Evolutionary conservation across 164 flowering plant species (phyloP).

Genomic region (Saururus chinensis): DNA sequence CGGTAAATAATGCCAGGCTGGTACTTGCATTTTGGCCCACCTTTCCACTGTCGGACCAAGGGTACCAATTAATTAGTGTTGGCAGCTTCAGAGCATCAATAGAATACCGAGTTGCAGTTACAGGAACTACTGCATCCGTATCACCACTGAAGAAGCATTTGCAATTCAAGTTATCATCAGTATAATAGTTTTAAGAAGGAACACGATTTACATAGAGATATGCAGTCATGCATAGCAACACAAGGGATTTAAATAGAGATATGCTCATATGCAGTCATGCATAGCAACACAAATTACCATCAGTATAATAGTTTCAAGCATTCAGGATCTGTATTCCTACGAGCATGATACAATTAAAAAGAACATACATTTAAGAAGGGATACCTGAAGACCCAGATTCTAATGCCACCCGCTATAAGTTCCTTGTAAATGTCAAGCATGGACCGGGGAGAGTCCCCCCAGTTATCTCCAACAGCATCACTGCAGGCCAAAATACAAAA

Average conservation of each 20-base stretch:
- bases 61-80: conserved; percentile 64
- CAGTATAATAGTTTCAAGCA: neutral
- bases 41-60: conserved; percentile 85
- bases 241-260: neutral
- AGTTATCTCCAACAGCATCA: conserved; percentile 57
- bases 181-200: no score
- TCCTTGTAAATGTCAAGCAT: conserved; percentile 88
- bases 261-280: no score
- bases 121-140: conserved; percentile 89
- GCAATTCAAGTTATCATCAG: neutral
- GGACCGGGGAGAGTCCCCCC: conserved; percentile 80
- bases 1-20: neutral
- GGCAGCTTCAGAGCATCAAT: conserved; percentile 79
- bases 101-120: conserved; percentile 85
- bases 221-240: no score
- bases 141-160: conserved; percentile 60
- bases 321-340: neutral
- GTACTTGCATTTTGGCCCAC: conserved; percentile 23
- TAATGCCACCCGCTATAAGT: conserved; percentile 70
- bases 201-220: no score
- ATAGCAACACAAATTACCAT: neutral
- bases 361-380: neutral
- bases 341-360: neutral
- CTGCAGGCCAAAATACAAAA: conserved; percentile 25
- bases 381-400: conserved; percentile 91